These are phyloP conservation scores for Ophiognomonia clavigignenti-juglandacearum DNA, from an alignment of 2,329 filamentous ascomycete species.

Conservation along the genomic window DNA sequence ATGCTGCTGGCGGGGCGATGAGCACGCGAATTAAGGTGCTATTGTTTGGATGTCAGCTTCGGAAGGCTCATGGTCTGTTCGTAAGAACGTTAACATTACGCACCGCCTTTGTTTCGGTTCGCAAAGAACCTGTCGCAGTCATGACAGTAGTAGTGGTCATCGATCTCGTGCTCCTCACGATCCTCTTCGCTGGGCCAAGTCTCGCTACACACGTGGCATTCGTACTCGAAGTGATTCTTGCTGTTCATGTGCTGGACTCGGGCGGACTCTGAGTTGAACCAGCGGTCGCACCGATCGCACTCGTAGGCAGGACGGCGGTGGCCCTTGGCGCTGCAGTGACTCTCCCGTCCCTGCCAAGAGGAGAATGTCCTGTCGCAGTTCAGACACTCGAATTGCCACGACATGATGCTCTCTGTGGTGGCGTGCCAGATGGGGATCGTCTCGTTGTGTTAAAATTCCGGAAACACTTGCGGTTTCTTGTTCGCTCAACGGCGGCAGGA, in stretches of 20 bases:
- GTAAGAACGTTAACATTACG: neutral
- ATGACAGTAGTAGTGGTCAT: slow-evolving; percentile 4
- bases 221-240: slow-evolving; percentile 3
- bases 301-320: no score
- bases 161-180: slow-evolving; percentile 3
- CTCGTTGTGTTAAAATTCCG: no score
- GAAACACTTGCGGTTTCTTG: no score
- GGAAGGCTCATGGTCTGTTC: neutral
- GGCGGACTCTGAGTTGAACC: neutral
- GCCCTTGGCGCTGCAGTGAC: no score
- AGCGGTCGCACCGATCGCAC: neutral
- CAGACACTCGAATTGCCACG: no score
- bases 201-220: neutral
- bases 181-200: neutral
- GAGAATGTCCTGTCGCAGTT: no score
- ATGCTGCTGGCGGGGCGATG: slow-evolving; percentile 42
- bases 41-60: neutral
- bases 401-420: no score
- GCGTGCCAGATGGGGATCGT: no score
- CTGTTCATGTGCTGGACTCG: slow-evolving; percentile 1
- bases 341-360: no score
- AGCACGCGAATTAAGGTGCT: slow-evolving; percentile 50
- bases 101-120: slow-evolving; percentile 24
- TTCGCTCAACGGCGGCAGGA: no score
- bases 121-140: neutral